Percentiles rank a stretch among this genome's conserved stretches.
These are phyloP conservation scores for Rhodotorula taiwanensis DNA, from an alignment of 768 basidiomycete species.

Conservation along the genomic window DNA sequence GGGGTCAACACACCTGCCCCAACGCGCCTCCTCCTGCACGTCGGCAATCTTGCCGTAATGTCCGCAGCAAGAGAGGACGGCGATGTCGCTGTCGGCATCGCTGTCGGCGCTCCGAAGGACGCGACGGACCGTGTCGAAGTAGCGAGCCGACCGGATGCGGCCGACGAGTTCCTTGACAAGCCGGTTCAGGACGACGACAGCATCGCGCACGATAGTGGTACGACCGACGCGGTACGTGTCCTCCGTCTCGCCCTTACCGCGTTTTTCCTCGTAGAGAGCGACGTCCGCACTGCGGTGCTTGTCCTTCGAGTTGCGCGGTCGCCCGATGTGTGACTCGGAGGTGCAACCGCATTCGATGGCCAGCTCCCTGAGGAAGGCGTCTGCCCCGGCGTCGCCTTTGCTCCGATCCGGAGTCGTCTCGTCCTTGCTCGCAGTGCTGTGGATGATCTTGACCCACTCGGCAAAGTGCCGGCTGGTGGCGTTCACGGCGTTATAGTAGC, in stretches of 20 bases:
- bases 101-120: slow-evolving; percentile 61
- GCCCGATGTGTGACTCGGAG: slow-evolving; percentile 14
- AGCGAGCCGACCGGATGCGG: slow-evolving; percentile 79
- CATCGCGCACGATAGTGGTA: slow-evolving; percentile 71
- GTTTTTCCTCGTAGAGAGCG: slow-evolving; percentile 53
- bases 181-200: slow-evolving; percentile 75
- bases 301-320: slow-evolving; percentile 49
- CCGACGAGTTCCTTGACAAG: slow-evolving; percentile 83
- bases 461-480: not conserved
- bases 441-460: slow-evolving; percentile 7
- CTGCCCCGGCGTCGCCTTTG: slow-evolving; percentile 40
- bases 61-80: slow-evolving; percentile 84
- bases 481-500: not conserved
- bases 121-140: slow-evolving; percentile 84
- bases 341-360: slow-evolving; percentile 37
- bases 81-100: slow-evolving; percentile 46
- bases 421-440: too few relatives aligned
- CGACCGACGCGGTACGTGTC: slow-evolving; percentile 31
- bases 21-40: slow-evolving; percentile 63
- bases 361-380: slow-evolving; percentile 36
- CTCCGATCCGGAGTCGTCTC: too few relatives aligned
- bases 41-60: slow-evolving; percentile 76
- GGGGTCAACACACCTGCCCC: slow-evolving; percentile 63
- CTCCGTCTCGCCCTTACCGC: slow-evolving; percentile 44
- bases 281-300: slow-evolving; percentile 49